These are phyloP conservation scores for Geotrichum aggregatum DNA, from an alignment of 1,139 yeast species.

Conservation along the genomic window DNA sequence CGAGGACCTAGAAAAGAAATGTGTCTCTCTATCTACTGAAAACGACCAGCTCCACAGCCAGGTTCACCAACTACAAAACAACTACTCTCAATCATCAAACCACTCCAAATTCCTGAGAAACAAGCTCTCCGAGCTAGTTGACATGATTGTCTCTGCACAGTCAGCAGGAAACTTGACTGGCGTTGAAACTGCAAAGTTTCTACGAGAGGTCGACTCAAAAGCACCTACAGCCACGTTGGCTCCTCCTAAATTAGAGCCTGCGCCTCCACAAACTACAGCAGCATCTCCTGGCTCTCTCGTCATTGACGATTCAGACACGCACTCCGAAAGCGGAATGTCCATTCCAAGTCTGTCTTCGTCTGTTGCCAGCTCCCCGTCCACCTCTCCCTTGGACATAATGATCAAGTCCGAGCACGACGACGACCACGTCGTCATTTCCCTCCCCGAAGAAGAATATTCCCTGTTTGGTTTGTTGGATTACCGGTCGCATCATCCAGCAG, in stretches of 20 bases:
- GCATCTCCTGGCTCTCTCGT: slow-evolving; percentile 14
- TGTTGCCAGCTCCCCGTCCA: slow-evolving; percentile 31
- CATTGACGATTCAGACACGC: slow-evolving; percentile 14
- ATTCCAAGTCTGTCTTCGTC: slow-evolving; percentile 32
- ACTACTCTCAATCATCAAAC: slow-evolving; percentile 22
- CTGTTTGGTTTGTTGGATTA: slow-evolving; percentile 23
- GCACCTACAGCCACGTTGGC: slow-evolving; percentile 4
- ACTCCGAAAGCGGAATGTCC: slow-evolving; percentile 22
- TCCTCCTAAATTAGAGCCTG: background rate
- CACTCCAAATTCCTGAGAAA: slow-evolving; percentile 30
- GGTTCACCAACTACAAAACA: slow-evolving; percentile 28
- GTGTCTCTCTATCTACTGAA: slow-evolving; percentile 33
- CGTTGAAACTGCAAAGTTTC: slow-evolving; percentile 23
- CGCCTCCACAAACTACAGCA: background rate
- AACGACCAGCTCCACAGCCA: slow-evolving; percentile 31
- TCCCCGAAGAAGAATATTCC: slow-evolving; percentile 18
- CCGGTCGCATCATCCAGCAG: slow-evolving; percentile 47
- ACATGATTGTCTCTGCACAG: slow-evolving; percentile 32
- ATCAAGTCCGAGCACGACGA: slow-evolving; percentile 20
- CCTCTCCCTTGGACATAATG: slow-evolving; percentile 19
- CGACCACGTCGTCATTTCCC: slow-evolving; percentile 11
- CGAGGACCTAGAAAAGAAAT: slow-evolving; percentile 65
- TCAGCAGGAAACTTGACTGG: slow-evolving; percentile 26
- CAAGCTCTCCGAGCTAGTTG: slow-evolving; percentile 32
- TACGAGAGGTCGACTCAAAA: background rate